These are phyloP conservation scores for Paraphaeosphaeria minitans DNA, from an alignment of 2,329 filamentous ascomycete genomes.

Conservation along the genomic window DNA sequence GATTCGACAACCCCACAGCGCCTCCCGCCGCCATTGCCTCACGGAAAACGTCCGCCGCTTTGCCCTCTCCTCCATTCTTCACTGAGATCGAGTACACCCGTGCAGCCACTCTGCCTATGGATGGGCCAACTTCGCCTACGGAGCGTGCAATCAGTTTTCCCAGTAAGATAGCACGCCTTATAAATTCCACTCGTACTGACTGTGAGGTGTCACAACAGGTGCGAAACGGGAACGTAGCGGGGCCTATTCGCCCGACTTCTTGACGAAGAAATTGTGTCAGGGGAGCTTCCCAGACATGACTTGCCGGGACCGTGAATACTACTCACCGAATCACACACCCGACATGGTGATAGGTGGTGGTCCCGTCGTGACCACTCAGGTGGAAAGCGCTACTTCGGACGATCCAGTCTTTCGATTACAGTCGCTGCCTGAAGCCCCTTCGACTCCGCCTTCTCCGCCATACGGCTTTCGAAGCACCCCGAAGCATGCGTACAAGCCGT, in stretches of 20 bases:
- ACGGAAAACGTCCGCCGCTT: background rate
- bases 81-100: constrained; percentile 21
- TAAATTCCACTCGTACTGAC: background rate
- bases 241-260: constrained; percentile 3
- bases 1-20: constrained; percentile 5
- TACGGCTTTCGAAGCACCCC: background rate
- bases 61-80: constrained; percentile 14
- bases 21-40: background rate
- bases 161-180: constrained; percentile 9
- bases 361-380: background rate
- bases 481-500: constrained; percentile 3
- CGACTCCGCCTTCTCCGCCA: background rate
- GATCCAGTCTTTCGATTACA: background rate
- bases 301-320: background rate
- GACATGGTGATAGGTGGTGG: constrained; percentile 14
- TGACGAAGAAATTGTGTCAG: constrained; percentile 21
- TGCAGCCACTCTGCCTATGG: constrained; percentile 16
- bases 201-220: constrained; percentile 10
- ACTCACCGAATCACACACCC: background rate
- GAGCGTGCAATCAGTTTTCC: constrained; percentile 2
- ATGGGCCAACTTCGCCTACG: background rate
- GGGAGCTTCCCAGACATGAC: constrained; percentile 9
- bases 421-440: background rate
- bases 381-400: background rate
- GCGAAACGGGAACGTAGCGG: constrained; percentile 17